Base-by-base conservation (phyloP, 768 basidiomycete genomes). In the Tricholoma sp. region DNA sequence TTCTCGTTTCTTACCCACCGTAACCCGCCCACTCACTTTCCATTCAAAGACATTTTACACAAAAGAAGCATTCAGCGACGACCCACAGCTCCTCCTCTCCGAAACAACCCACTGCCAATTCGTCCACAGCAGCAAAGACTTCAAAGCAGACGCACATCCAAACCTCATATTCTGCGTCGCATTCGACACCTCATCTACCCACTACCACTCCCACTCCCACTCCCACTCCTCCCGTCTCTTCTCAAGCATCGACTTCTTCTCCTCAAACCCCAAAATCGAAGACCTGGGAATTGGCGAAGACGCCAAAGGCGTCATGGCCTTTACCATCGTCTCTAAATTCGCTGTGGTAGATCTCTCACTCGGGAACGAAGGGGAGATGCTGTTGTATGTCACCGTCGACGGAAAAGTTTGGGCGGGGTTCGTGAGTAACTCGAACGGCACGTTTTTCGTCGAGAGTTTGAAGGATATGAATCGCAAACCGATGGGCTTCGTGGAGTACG, bases 391-490 rank as follows among this genome's bases (percentile, higher is more conserved):
- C 35, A 83, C 89, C 0, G 79, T 91, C 4, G 91, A 98, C 69
- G 86, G 90, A 7, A 79, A 82, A 65, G 80, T 76, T 1, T 99
- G 94, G 94, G 87, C 89, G 2, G 85, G 87, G 12, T 99, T 98
- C 76, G 88, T 96, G 55, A 91, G 88, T 73, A 97, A 98, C 71
- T 92, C n/a, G n/a, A n/a, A n/a, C n/a, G n/a, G n/a, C n/a, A n/a
- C n/a, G n/a, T n/a, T n/a, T n/a, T n/a, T n/a, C 90, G 37, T 99
- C 10, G 82, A 95, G 72, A 89, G 89, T 63, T 77, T 99, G 57
- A 83, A 86, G 72, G 87, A 96, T 66, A 98, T 97, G 5, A 98
- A 98, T 69, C 78, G 97, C 50, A 96, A 98, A 69, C 77, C 81
- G 46, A 71, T 78, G 58, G 97, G 95, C 9, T 97, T 84, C 58